Evolutionary conservation across 2,329 filamentous ascomycete species (phyloP).

Genomic region (Fusarium kyushuense): DNA sequence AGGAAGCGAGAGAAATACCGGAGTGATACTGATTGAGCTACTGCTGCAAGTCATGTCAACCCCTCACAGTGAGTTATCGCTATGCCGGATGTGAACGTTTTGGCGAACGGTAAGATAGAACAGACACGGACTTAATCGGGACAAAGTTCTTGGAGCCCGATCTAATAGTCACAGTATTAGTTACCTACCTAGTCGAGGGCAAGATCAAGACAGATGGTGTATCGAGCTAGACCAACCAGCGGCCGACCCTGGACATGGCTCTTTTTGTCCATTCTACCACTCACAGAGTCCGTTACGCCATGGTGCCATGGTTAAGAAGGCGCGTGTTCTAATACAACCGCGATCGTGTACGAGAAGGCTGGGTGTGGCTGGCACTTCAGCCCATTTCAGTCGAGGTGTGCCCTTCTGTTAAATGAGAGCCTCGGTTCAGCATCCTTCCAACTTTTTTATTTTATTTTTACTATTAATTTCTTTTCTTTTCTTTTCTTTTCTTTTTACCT

Average conservation of each 20-base stretch:
- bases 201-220: conserved; percentile 3
- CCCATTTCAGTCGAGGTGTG: conserved; percentile 34
- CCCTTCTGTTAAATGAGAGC: conserved; percentile 17
- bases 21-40: conserved; percentile 23
- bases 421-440: conserved; percentile 33
- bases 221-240: conserved; percentile 24
- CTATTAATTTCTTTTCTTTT: too few relatives aligned
- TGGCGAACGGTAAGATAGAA: conserved; percentile 9
- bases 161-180: conserved; percentile 9
- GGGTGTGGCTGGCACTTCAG: conserved; percentile 20
- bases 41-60: conserved; percentile 43
- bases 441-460: too few relatives aligned
- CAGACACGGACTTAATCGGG: conserved; percentile 13
- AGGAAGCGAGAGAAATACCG: conserved; percentile 1
- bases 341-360: conserved; percentile 13
- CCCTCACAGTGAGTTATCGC: conserved; percentile 19
- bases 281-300: conserved; percentile 20
- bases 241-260: conserved; percentile 26
- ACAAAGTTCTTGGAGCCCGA: conserved; percentile 12
- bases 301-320: conserved; percentile 14
- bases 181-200: too few relatives aligned
- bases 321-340: conserved; percentile 41
- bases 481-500: too few relatives aligned
- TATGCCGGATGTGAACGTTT: conserved; percentile 21
- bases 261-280: conserved; percentile 21